Evolutionary conservation across 768 basidiomycete species (phyloP).

Genomic region (Hygrocybe punicea): DNA sequence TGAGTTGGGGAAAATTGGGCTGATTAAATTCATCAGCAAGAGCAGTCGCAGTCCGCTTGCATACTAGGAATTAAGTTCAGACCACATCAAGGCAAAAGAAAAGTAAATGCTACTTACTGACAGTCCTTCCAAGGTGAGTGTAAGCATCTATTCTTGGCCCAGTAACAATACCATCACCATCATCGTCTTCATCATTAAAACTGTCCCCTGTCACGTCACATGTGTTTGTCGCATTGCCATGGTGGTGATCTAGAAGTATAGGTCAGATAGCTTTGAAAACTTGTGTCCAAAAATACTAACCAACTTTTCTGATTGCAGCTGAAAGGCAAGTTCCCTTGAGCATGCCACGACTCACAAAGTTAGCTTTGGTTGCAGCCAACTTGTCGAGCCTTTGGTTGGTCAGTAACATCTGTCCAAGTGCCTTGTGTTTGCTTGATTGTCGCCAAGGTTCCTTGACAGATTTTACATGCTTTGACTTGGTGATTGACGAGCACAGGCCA

Average conservation of each 20-base stretch:
- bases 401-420: constrained; percentile 37
- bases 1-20: constrained; percentile 20
- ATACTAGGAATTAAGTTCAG: not conserved
- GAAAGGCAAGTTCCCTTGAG: constrained; percentile 4
- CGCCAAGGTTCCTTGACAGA: constrained; percentile 39
- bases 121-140: not conserved
- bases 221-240: not conserved
- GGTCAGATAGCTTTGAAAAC: not conserved
- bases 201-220: not conserved
- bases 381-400: constrained; percentile 33
- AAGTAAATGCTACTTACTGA: not conserved
- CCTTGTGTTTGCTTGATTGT: constrained; percentile 27
- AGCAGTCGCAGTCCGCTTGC: not conserved
- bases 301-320: not conserved
- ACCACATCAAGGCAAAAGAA: not conserved
- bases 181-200: not conserved
- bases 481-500: constrained; percentile 34
- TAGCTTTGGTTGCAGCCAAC: constrained; percentile 16
- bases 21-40: not conserved
- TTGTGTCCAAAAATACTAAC: not conserved
- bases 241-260: not conserved
- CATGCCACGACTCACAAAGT: constrained; percentile 18
- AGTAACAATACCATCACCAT: not conserved
- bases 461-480: constrained; percentile 32
- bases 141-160: not conserved